Percentiles rank a stretch among this genome's conserved stretches.
These are phyloP conservation scores for Antitrichia curtipendula DNA, from an alignment of 225 moss, liverwort and hornwort genomes.

Conservation along the genomic window DNA sequence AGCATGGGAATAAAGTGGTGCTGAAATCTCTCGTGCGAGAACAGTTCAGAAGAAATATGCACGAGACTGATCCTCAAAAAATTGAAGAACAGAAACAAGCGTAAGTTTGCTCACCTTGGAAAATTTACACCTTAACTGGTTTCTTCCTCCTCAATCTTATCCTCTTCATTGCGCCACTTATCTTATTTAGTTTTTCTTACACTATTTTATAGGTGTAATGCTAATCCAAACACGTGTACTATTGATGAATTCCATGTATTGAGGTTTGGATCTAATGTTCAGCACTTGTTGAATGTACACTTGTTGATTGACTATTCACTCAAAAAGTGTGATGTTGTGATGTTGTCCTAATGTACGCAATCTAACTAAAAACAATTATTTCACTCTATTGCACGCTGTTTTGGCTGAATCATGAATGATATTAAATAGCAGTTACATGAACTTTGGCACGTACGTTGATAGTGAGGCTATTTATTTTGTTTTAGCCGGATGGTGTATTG, in stretches of 20 bases:
- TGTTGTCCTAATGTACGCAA: background rate
- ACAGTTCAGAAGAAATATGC: conserved; percentile 70
- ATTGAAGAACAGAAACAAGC: conserved; percentile 83
- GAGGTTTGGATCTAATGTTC: background rate
- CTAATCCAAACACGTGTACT: background rate
- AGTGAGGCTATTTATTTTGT: background rate
- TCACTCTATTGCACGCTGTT: background rate
- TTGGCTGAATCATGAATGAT: background rate
- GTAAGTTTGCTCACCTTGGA: conserved; percentile 20
- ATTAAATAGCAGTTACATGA: background rate
- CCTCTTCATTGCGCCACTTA: background rate
- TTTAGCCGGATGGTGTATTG: background rate
- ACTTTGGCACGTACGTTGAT: background rate
- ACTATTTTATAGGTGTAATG: background rate
- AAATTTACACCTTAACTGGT: background rate
- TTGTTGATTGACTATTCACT: background rate
- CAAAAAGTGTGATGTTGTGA: background rate
- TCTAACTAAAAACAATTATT: background rate
- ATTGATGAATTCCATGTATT: background rate
- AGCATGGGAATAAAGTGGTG: conserved; percentile 70
- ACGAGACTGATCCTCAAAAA: conserved; percentile 63
- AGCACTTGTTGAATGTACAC: background rate
- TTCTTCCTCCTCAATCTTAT: background rate
- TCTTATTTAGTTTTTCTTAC: background rate
- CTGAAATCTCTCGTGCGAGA: conserved; percentile 52